These are phyloP conservation scores for Cornus florida DNA, from an alignment of 148 eudicot species.

Conservation along the genomic window DNA sequence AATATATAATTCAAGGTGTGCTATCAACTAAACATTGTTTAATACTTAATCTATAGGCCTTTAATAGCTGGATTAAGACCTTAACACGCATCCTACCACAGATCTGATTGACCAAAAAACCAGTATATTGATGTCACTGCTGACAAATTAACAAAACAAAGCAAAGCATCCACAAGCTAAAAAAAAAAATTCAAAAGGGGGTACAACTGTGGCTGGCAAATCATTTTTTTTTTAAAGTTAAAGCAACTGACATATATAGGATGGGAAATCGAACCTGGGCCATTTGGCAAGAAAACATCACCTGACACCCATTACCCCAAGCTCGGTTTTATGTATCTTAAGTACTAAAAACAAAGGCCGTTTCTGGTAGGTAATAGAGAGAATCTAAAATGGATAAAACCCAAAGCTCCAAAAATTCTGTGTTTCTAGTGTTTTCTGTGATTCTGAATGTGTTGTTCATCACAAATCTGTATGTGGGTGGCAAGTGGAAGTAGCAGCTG, in stretches of 20 bases:
- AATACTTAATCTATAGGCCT: too few relatives aligned
- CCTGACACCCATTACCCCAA: not conserved
- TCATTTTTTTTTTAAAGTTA: too few relatives aligned
- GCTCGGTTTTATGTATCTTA: too few relatives aligned
- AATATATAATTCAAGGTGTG: not conserved
- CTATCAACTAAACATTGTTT: not conserved
- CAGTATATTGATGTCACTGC: not conserved
- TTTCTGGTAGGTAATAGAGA: too few relatives aligned
- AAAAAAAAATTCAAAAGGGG: too few relatives aligned
- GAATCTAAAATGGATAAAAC: conserved; percentile 1
- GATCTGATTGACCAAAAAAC: not conserved
- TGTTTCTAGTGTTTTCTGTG: conserved; percentile 23
- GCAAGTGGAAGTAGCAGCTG: conserved; percentile 10
- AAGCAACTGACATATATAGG: too few relatives aligned
- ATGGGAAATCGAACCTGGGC: too few relatives aligned
- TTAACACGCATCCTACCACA: not conserved
- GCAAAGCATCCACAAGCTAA: too few relatives aligned
- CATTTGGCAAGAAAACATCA: too few relatives aligned
- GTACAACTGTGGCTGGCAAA: too few relatives aligned
- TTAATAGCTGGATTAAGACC: not conserved
- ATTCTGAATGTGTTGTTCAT: conserved; percentile 24
- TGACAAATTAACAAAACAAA: not conserved
- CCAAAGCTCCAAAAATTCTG: not conserved
- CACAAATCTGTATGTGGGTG: conserved; percentile 2
- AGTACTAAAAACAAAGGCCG: too few relatives aligned